A percentile compares a stretch with the other conserved stretches of the same genome.
Conservation (phyloP, 2,329 filamentous ascomycete species). For the Emergomyces orientalis region DNA sequence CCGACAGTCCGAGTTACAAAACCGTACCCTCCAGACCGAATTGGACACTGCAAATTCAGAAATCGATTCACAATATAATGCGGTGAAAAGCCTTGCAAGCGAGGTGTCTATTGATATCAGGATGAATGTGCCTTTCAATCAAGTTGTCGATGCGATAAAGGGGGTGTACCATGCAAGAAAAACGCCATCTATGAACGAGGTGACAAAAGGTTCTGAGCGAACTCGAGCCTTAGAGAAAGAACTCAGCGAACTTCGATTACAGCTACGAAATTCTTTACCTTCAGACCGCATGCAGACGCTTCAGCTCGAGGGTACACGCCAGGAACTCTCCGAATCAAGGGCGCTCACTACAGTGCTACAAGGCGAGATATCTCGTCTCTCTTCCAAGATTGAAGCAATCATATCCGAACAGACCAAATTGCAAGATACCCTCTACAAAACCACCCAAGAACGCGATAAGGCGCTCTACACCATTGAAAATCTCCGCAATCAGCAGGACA, state of each 20-base stretch:
- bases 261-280: constrained; percentile 23
- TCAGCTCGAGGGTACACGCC: constrained; percentile 28
- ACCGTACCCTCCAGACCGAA: constrained; percentile 29
- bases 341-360: constrained; percentile 31
- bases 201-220: constrained; percentile 11
- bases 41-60: constrained; percentile 29
- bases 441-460: constrained; percentile 26
- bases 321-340: constrained; percentile 31
- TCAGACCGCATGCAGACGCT: constrained; percentile 26
- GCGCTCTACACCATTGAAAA: constrained; percentile 24
- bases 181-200: constrained; percentile 9
- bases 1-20: constrained; percentile 31
- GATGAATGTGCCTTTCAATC: constrained; percentile 28
- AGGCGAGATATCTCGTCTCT: constrained; percentile 31
- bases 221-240: constrained; percentile 19
- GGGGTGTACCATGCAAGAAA: constrained; percentile 18
- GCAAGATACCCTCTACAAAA: constrained; percentile 24
- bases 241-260: constrained; percentile 23
- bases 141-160: constrained; percentile 33
- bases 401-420: constrained; percentile 25
- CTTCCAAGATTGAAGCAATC: constrained; percentile 28
- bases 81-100: constrained; percentile 29
- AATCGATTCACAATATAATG: constrained; percentile 29
- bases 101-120: constrained; percentile 27
- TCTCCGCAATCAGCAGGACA: constrained; percentile 21